Evolutionary conservation across 2,329 filamentous ascomycete genomes (phyloP).

Genomic region (Talaromyces pinophilus): DNA sequence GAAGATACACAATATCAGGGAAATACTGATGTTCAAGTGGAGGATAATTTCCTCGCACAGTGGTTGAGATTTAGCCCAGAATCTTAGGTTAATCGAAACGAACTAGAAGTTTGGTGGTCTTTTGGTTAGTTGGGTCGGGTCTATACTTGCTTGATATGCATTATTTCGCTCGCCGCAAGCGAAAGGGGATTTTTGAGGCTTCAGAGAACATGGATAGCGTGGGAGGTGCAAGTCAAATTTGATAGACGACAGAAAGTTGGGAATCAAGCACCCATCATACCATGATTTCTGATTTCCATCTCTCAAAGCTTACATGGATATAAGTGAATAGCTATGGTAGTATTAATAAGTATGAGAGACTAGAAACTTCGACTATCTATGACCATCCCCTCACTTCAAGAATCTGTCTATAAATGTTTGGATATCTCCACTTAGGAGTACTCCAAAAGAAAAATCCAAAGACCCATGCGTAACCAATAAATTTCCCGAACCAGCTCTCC

Average conservation of each 20-base stretch:
- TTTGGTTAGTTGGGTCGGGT: background rate
- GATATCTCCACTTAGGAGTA: conserved; percentile 3
- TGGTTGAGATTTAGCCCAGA: background rate
- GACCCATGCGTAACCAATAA: conserved; percentile 9
- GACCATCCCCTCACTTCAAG: background rate
- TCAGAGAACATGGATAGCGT: background rate
- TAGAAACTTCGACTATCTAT: background rate
- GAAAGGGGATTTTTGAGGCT: background rate
- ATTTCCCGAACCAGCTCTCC: conserved; percentile 9
- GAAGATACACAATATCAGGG: background rate
- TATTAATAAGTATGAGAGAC: background rate
- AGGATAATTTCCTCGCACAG: background rate
- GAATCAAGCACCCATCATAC: background rate
- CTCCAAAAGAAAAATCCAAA: conserved; percentile 12
- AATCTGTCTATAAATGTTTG: background rate
- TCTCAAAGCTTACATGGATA: background rate
- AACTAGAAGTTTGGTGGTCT: background rate
- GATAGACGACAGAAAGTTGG: background rate
- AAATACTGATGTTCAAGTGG: background rate
- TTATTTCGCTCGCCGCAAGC: background rate
- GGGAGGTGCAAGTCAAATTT: background rate
- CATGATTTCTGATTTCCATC: background rate
- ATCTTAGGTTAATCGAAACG: background rate
- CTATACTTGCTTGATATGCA: background rate
- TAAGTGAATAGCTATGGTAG: background rate